Base-by-base conservation (phyloP, 1,139 yeast genomes). In the Debaryomyces nepalensis region DNA sequence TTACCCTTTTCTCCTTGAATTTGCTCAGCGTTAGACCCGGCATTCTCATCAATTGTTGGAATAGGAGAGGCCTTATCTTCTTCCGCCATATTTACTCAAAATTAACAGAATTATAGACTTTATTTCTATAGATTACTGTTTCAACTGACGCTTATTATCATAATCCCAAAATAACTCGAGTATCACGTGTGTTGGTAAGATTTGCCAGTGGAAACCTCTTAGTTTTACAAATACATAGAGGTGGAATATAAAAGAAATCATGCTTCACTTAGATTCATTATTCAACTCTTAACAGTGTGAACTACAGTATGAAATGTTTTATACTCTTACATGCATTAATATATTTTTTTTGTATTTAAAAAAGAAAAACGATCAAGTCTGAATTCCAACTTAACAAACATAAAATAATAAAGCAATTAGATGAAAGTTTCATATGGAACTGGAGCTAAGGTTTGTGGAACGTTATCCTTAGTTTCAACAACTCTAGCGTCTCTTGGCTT, bases 391-490 rank as follows among this genome's bases (percentile, higher is more conserved):
- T 33, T 33, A 40, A 33, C 39, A 40, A 37, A 40, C 35, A 37
- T 57, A 65, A 27, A 36, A 36, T 37, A 29, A 37, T 36, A 26
- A 38, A 41, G 37, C 40, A 41, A 67, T 84, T 89, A 93, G 79
- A 93, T 93, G 87, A 84, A 90, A 71, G 98, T 93, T 84, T 95
- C 99, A 86, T 93, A 93, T 72, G 99, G 86, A 79, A 89, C 93
- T 77, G 99, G 98, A 71, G 97, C 95, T 77, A 93, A 86, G 66
- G 97, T 91, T 77, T 91, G 96, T 66, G 98, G 97, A 64, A 82
- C 77, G 79, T 85, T 84, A 67, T 82, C 82, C 67, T 76, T 81
- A 56, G 88, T 77, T 54, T 91, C 70, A 67, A 93, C 86, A 64
- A 85, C 76, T 76, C 85, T 88, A 58, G 95, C 81, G 55, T 78